phyloP scores from a whole-genome alignment of 2,329 filamentous ascomycete genomes.

The Cryphonectria nitschkei region DNA sequence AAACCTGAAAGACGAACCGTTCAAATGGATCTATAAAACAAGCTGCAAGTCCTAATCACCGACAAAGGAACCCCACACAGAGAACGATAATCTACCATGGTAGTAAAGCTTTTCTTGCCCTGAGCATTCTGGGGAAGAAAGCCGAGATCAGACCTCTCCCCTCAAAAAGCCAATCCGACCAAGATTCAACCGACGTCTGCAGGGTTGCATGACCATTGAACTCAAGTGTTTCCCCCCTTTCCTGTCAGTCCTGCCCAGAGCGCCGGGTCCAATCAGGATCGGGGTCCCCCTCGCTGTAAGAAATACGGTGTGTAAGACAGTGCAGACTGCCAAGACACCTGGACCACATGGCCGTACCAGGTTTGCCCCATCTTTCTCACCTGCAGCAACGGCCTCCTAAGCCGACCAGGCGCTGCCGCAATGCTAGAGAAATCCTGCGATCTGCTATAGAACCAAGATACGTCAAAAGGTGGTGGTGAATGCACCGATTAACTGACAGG shows the following conservation, averaged over 20 bases:
- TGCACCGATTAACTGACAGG: not conserved
- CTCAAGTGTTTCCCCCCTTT: not conserved
- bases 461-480: not conserved
- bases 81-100: not conserved
- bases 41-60: not conserved
- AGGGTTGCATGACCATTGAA: slow-evolving; percentile 14
- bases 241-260: slow-evolving; percentile 19
- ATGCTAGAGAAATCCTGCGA: not conserved
- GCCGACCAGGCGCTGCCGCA: slow-evolving; percentile 13
- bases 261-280: slow-evolving; percentile 25
- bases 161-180: not conserved
- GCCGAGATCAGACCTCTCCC: no score
- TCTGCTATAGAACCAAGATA: slow-evolving; percentile 8
- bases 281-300: not conserved
- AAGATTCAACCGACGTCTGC: not conserved
- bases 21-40: not conserved
- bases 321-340: slow-evolving; percentile 7
- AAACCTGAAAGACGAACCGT: not conserved
- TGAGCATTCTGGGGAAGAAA: not conserved
- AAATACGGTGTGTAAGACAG: slow-evolving; percentile 21
- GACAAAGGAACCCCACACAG: not conserved
- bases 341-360: slow-evolving; percentile 26
- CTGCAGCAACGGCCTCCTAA: slow-evolving; percentile 1
- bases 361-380: slow-evolving; percentile 11
- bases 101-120: not conserved